These are phyloP conservation scores for Oehlia diaphana DNA, from an alignment of 192 early-diverging fungal genomes.

Conservation along the genomic window DNA sequence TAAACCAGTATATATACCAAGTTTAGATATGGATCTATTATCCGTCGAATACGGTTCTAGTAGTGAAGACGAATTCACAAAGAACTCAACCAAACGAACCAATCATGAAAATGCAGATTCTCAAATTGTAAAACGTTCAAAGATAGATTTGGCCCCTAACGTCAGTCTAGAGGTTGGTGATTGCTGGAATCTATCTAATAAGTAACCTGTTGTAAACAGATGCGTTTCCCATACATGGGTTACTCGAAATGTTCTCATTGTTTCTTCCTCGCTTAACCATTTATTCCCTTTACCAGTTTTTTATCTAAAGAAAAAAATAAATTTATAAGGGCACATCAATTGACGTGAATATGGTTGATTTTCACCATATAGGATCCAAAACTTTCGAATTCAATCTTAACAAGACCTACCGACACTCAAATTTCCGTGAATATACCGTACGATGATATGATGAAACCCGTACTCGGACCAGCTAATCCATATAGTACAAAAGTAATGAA, in stretches of 20 bases:
- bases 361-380: constrained; percentile 37
- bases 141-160: constrained; percentile 52
- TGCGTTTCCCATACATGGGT: neutral
- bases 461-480: constrained; percentile 58
- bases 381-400: constrained; percentile 46
- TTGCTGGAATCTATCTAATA: neutral
- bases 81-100: neutral
- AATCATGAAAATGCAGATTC: neutral
- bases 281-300: neutral
- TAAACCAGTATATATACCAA: neutral
- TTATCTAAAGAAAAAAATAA: neutral
- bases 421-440: constrained; percentile 60
- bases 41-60: neutral
- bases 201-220: neutral
- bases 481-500: constrained; percentile 44
- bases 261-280: neutral
- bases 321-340: neutral
- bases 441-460: constrained; percentile 52
- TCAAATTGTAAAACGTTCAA: constrained; percentile 21
- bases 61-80: neutral
- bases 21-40: neutral
- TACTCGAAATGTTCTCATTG: neutral
- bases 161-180: constrained; percentile 52
- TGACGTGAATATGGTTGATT: constrained; percentile 1
- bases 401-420: constrained; percentile 55